Percentiles rank a stretch among this genome's conserved stretches.
Evolutionary conservation across 179 eudicot species (phyloP).

Genomic region (Silene noctiflora): DNA sequence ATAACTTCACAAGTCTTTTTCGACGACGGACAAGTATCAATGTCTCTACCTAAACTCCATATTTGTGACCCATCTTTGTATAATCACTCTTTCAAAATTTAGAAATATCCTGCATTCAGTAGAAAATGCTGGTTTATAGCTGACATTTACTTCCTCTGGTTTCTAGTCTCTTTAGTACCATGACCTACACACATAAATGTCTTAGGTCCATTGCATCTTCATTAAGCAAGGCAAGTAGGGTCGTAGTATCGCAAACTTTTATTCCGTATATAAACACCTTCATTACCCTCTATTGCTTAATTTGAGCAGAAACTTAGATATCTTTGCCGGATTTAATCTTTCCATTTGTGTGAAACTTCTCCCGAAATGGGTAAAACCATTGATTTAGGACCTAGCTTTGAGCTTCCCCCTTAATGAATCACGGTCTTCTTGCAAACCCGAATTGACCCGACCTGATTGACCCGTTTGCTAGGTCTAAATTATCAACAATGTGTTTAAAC

Average conservation of each 20-base stretch:
- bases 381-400: constrained; percentile 17
- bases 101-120: constrained; percentile 23
- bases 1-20: constrained; percentile 34
- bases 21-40: constrained; percentile 20
- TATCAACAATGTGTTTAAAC: background rate
- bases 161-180: constrained; percentile 20
- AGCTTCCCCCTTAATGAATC: constrained; percentile 10
- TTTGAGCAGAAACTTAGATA: background rate
- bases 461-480: no score
- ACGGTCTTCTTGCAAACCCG: background rate
- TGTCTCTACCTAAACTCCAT: constrained; percentile 13
- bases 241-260: constrained; percentile 1
- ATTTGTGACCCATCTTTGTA: constrained; percentile 12
- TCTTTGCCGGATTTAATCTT: constrained; percentile 3
- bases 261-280: background rate
- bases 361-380: background rate
- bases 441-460: no score
- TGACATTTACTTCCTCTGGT: constrained; percentile 23
- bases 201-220: constrained; percentile 17
- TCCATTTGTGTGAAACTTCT: constrained; percentile 12
- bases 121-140: constrained; percentile 23
- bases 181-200: constrained; percentile 24
- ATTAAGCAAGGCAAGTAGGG: constrained; percentile 24
- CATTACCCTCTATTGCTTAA: background rate
- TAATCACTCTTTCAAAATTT: constrained; percentile 15